Conservation (phyloP, 305 asterid genomes). For the Ajuga reptans region DNA sequence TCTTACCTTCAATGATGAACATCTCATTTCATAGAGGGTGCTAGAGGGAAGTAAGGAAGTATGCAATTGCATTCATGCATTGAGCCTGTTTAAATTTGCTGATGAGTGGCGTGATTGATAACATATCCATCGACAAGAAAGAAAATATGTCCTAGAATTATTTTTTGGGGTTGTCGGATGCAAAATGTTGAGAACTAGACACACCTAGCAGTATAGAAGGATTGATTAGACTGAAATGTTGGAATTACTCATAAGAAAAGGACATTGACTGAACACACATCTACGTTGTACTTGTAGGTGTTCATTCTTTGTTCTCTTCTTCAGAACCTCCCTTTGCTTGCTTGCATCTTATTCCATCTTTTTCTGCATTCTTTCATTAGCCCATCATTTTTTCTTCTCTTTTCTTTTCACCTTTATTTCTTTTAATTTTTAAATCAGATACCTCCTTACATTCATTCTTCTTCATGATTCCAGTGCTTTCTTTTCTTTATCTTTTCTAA, state of each 20-base stretch:
- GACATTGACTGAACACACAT: background rate
- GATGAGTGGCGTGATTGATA: background rate
- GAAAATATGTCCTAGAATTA: background rate
- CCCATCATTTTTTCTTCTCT: background rate
- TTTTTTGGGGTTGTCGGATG: background rate
- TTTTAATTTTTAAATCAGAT: background rate
- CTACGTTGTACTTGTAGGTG: background rate
- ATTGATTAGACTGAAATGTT: background rate
- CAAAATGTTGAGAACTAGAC: background rate
- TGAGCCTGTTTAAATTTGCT: background rate
- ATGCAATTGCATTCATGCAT: background rate
- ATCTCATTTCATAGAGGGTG: background rate
- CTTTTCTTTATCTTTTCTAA: background rate
- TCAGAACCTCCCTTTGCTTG: background rate
- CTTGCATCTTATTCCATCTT: background rate
- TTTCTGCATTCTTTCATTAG: background rate
- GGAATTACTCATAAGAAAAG: background rate
- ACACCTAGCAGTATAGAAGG: background rate
- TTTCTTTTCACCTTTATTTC: background rate
- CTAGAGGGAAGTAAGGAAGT: background rate
- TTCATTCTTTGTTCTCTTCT: background rate
- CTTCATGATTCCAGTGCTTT: background rate
- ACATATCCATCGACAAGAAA: background rate
- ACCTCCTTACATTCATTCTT: background rate
- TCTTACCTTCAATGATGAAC: background rate